Percentiles rank a stretch among this genome's conserved stretches.
Evolutionary conservation across 2,329 filamentous ascomycete species (phyloP).

Genomic region (Juglanconis sp.): DNA sequence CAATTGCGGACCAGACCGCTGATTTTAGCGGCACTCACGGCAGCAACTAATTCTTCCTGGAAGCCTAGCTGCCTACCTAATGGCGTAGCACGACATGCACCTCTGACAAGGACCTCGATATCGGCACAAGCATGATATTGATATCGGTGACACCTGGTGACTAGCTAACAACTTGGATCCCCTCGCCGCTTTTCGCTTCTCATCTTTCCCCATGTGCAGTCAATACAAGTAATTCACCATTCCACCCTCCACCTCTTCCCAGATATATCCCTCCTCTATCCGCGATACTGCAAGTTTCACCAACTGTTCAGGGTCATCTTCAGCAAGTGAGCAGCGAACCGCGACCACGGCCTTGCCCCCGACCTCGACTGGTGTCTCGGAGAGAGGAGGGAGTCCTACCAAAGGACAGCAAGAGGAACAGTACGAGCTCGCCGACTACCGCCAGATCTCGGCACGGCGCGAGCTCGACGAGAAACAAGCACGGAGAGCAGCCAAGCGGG

Average conservation of each 20-base stretch:
- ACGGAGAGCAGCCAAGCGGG: slow-evolving; percentile 43
- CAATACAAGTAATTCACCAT: slow-evolving; percentile 17
- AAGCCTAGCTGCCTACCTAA: too few species aligned
- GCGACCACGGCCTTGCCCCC: slow-evolving; percentile 7
- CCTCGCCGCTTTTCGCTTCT: background rate
- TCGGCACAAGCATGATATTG: too few species aligned
- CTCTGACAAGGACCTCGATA: too few species aligned
- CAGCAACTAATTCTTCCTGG: too few species aligned
- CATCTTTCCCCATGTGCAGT: slow-evolving; percentile 5
- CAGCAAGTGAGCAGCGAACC: slow-evolving; percentile 2
- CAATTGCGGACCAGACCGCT: too few species aligned
- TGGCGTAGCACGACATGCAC: too few species aligned
- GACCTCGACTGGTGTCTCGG: slow-evolving; percentile 13
- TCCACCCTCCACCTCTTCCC: slow-evolving; percentile 4
- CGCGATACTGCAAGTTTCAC: slow-evolving; percentile 7
- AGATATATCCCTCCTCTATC: slow-evolving; percentile 13
- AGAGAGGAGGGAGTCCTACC: slow-evolving; percentile 14
- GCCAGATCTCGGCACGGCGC: slow-evolving; percentile 28
- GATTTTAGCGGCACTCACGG: too few species aligned
- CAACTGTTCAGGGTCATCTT: background rate
- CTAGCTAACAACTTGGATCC: background rate
- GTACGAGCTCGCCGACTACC: slow-evolving; percentile 43
- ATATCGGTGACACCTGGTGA: too few species aligned
- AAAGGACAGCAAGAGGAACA: slow-evolving; percentile 14
- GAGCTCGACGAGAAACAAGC: slow-evolving; percentile 29